These are phyloP conservation scores for Phialemonium atrogriseum DNA, from an alignment of 2,329 filamentous ascomycete species.

Conservation along the genomic window DNA sequence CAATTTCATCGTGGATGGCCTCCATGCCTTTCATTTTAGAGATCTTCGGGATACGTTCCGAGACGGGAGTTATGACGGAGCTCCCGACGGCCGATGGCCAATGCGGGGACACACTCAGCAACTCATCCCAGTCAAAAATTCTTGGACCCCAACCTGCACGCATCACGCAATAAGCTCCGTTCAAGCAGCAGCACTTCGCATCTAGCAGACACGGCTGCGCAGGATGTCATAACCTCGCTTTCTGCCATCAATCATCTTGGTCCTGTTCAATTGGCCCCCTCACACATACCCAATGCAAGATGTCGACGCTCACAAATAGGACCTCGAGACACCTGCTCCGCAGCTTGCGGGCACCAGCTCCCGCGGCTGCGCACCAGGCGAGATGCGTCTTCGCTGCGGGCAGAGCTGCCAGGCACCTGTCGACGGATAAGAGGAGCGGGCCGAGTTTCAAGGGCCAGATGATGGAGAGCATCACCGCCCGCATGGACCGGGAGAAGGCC, in stretches of 20 bases:
- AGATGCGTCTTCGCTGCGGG: constrained; percentile 5
- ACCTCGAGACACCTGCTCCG: constrained; percentile 12
- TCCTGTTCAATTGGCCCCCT: not conserved
- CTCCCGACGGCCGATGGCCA: too few species aligned
- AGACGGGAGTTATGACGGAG: too few species aligned
- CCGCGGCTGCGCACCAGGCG: constrained; percentile 4
- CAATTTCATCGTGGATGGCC: too few species aligned
- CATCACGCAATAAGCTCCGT: too few species aligned
- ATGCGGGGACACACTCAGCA: too few species aligned
- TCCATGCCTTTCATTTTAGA: too few species aligned
- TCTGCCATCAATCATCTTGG: not conserved
- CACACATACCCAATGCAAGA: constrained; percentile 5
- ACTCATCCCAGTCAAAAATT: too few species aligned
- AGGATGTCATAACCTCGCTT: too few species aligned
- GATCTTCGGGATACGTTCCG: too few species aligned
- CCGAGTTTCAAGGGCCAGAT: constrained; percentile 43
- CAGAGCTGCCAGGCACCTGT: constrained; percentile 8
- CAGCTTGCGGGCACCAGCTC: constrained; percentile 6
- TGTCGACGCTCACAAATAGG: constrained; percentile 17
- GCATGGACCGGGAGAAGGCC: constrained; percentile 38
- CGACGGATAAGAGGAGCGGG: constrained; percentile 8
- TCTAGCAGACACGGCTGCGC: too few species aligned
- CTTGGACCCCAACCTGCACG: too few species aligned
- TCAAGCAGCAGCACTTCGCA: too few species aligned
- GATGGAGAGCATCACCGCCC: constrained; percentile 41